Evolutionary conservation across 1,139 yeast genomes (phyloP).

Genomic region (Casaregolazyma lundiana): DNA sequence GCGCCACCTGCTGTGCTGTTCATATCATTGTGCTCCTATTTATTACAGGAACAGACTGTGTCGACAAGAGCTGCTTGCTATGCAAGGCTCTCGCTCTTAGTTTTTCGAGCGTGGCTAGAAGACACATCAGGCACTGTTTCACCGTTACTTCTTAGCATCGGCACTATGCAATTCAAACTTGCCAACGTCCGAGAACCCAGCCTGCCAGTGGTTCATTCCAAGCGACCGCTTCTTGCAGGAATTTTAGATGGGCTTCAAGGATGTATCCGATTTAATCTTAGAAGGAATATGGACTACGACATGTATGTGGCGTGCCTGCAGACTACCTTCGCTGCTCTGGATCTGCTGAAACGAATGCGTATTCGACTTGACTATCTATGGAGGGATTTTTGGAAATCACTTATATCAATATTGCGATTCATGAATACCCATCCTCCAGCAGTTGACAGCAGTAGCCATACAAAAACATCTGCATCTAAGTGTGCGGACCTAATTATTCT

Average conservation of each 20-base stretch:
- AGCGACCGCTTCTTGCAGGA: conserved; percentile 31
- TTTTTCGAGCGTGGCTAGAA: conserved; percentile 32
- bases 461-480: conserved; percentile 16
- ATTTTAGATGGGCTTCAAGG: conserved; percentile 33
- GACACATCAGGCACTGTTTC: conserved; percentile 23
- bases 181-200: conserved; percentile 29
- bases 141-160: conserved; percentile 18
- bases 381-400: conserved; percentile 37
- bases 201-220: conserved; percentile 20
- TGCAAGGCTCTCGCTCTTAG: conserved; percentile 30
- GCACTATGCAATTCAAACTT: conserved; percentile 21
- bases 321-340: conserved; percentile 26
- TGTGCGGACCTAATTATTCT: conserved; percentile 25
- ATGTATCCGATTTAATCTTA: conserved; percentile 33
- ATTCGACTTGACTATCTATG: conserved; percentile 33
- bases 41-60: conserved; percentile 32
- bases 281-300: conserved; percentile 29
- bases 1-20: conserved; percentile 26
- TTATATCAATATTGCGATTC: conserved; percentile 29
- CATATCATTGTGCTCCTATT: conserved; percentile 30
- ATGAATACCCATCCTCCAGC: conserved; percentile 24
- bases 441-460: conserved; percentile 4
- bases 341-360: conserved; percentile 21
- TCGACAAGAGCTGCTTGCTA: conserved; percentile 28
- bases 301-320: conserved; percentile 30